These are phyloP conservation scores for Cyanidium caldarium DNA, from an alignment of 23 red algal species.

Conservation along the genomic window DNA sequence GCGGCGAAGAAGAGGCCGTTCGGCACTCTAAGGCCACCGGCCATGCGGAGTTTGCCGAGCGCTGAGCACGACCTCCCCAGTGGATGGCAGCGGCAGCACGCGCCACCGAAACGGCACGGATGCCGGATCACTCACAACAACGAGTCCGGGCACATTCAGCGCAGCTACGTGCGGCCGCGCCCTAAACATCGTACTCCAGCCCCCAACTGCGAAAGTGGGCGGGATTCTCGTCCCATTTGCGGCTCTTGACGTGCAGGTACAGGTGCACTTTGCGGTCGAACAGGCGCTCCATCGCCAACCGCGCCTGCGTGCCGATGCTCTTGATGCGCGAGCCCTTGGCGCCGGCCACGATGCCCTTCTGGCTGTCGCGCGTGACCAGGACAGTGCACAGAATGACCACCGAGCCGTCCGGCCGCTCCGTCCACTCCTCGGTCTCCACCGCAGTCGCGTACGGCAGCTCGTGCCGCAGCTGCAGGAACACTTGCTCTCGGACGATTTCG, in stretches of 20 bases:
- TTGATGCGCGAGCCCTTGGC: slow-evolving; percentile 48
- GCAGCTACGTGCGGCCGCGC: too few relatives aligned
- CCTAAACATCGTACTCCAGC: slow-evolving; percentile 58
- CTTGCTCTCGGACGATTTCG: slow-evolving; percentile 74
- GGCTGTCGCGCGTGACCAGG: slow-evolving; percentile 49
- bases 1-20: slow-evolving; percentile 41
- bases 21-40: slow-evolving; percentile 40
- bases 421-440: slow-evolving; percentile 55
- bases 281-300: slow-evolving; percentile 34
- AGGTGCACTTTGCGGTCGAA: slow-evolving; percentile 57
- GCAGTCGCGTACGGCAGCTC: slow-evolving; percentile 87
- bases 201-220: slow-evolving; percentile 53
- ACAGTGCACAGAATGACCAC: slow-evolving; percentile 51
- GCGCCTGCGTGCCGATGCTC: slow-evolving; percentile 39
- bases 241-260: slow-evolving; percentile 66
- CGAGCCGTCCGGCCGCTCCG: slow-evolving; percentile 33
- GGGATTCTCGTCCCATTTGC: slow-evolving; percentile 65
- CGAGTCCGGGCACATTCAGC: too few relatives aligned
- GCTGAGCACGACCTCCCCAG: too few relatives aligned
- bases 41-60: slow-evolving; percentile 64
- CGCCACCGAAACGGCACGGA: too few relatives aligned
- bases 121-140: too few relatives aligned
- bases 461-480: slow-evolving; percentile 38
- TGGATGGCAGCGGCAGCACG: too few relatives aligned
- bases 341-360: slow-evolving; percentile 73